phyloP scores from a whole-genome alignment of 164 flowering plant genomes.

The Sedum album region DNA sequence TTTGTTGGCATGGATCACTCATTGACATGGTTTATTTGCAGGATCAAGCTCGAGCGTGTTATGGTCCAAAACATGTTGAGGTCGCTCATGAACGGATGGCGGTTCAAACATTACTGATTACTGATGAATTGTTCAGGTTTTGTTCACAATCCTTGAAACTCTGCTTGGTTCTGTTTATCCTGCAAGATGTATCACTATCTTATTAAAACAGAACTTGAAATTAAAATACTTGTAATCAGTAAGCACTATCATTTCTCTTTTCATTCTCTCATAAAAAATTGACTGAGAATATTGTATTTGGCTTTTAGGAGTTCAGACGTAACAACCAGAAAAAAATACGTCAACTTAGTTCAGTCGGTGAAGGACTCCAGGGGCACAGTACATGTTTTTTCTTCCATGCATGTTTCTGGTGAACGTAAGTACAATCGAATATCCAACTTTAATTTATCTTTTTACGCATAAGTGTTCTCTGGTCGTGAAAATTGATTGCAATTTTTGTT shows the following conservation, averaged over 20 bases:
- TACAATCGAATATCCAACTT: background rate
- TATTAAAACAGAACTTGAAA: background rate
- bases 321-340: too few species aligned
- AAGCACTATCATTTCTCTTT: too few species aligned
- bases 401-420: too few species aligned
- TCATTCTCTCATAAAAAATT: too few species aligned
- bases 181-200: background rate
- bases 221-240: too few species aligned
- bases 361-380: constrained; percentile 77
- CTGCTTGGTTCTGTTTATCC: background rate
- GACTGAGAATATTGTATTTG: too few species aligned
- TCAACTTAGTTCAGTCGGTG: constrained; percentile 66
- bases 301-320: constrained; percentile 67
- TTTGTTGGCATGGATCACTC: background rate
- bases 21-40: constrained; percentile 15
- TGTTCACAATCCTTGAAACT: background rate
- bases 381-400: too few species aligned
- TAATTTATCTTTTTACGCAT: background rate
- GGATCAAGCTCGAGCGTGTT: constrained; percentile 90
- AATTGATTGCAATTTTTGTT: background rate
- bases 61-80: constrained; percentile 92
- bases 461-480: background rate
- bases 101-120: constrained; percentile 72
- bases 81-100: constrained; percentile 90
- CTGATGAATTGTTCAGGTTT: constrained; percentile 95